phyloP scores from a whole-genome alignment of 495 filamentous ascomycete species.

The Aspergillus incahuasiensis region DNA sequence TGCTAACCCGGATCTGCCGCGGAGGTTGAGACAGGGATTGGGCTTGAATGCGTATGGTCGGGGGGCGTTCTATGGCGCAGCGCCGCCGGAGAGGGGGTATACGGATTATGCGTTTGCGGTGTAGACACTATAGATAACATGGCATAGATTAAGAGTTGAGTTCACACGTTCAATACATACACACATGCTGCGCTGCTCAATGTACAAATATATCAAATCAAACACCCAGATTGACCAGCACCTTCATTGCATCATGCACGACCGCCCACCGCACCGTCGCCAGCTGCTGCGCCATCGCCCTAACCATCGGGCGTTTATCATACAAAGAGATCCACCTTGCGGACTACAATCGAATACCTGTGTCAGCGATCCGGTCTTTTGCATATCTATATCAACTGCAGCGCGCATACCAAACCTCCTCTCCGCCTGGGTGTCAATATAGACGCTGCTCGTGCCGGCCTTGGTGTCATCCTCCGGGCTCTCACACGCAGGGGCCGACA shows the following conservation, averaged over 20 bases:
- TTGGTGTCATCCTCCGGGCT: constrained; percentile 14
- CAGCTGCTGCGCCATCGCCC: constrained; percentile 47
- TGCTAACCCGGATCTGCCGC: constrained; percentile 62
- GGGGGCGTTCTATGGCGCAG: constrained; percentile 51
- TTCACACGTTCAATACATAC: no score
- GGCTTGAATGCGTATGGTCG: constrained; percentile 52
- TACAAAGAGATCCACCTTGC: constrained; percentile 31
- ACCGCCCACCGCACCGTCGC: constrained; percentile 54
- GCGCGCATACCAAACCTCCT: constrained; percentile 19
- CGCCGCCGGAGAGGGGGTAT: constrained; percentile 52
- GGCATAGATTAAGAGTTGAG: no score
- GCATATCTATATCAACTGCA: no score
- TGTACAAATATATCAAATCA: neutral
- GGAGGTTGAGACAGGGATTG: constrained; percentile 52
- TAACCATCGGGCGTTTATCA: constrained; percentile 32
- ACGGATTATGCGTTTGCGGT: constrained; percentile 46
- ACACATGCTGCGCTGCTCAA: no score
- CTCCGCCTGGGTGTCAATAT: constrained; percentile 24
- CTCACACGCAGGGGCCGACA: neutral
- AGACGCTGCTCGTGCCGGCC: constrained; percentile 10
- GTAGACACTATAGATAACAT: neutral
- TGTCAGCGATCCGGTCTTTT: no score
- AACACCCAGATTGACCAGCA: constrained; percentile 27
- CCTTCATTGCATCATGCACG: constrained; percentile 53
- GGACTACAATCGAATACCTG: no score